These are phyloP conservation scores for Hymenoscyphus fraxineus DNA, from an alignment of 2,329 filamentous ascomycete genomes.

Conservation along the genomic window DNA sequence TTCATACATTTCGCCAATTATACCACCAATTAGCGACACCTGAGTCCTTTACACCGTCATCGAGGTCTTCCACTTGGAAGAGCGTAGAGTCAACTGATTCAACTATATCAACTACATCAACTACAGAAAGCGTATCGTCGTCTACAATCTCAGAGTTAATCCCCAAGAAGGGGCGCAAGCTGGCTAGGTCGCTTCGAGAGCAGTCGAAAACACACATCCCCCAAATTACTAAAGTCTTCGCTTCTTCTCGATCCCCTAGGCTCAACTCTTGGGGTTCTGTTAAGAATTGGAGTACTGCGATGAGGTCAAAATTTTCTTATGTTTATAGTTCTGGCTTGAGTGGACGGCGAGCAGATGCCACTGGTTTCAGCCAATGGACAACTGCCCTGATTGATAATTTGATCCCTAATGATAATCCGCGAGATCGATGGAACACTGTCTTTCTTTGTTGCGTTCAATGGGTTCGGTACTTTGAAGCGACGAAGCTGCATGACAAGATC, in stretches of 20 bases:
- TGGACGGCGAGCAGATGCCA: conserved; percentile 8
- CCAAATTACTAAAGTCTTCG: conserved; percentile 8
- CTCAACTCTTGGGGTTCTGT: conserved; percentile 10
- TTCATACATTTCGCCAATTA: conserved; percentile 11
- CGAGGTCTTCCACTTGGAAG: conserved; percentile 7
- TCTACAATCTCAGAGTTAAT: conserved; percentile 4
- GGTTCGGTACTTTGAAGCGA: conserved; percentile 11
- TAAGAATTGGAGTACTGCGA: conserved; percentile 8
- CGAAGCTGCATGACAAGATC: conserved; percentile 11
- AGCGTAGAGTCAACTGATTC: conserved; percentile 3
- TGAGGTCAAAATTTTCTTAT: conserved; percentile 12
- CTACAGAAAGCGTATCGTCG: background rate
- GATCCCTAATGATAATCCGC: conserved; percentile 4
- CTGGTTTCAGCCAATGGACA: conserved; percentile 14
- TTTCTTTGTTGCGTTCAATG: conserved; percentile 13
- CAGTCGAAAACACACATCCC: conserved; percentile 7
- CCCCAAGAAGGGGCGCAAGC: conserved; percentile 4
- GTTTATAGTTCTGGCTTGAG: conserved; percentile 5
- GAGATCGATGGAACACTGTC: conserved; percentile 11
- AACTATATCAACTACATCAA: background rate
- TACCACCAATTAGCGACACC: conserved; percentile 5
- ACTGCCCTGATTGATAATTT: conserved; percentile 13
- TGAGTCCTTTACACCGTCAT: background rate
- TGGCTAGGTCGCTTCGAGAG: conserved; percentile 7
- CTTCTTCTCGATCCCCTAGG: conserved; percentile 11